Evolutionary conservation across 305 asterid genomes (phyloP).

Genomic region (Ilex paraguariensis): DNA sequence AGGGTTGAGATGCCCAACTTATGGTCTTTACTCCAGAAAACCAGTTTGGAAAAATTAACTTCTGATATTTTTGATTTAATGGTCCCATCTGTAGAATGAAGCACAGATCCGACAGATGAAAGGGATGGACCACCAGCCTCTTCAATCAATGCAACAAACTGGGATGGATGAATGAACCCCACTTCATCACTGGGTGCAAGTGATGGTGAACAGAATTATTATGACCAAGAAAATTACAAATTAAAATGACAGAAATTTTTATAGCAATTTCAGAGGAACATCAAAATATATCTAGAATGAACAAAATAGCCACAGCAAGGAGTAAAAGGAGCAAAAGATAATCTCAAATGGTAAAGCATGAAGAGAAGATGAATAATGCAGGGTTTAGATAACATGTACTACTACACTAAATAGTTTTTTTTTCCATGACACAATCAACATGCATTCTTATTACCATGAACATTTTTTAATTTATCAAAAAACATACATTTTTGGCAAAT

Average conservation of each 20-base stretch:
- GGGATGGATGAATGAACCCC: conserved; percentile 84
- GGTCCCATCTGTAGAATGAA: conserved; percentile 17
- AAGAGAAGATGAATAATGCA: no score
- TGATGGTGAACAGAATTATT: conserved; percentile 6
- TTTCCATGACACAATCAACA: no score
- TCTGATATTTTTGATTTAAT: conserved; percentile 13
- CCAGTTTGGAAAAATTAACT: conserved; percentile 19
- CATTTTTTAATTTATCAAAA: no score
- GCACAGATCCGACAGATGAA: conserved; percentile 13
- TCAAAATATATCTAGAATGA: not conserved
- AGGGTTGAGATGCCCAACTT: conserved; percentile 75
- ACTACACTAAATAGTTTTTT: no score
- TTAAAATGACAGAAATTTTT: conserved; percentile 1
- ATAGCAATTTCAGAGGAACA: not conserved
- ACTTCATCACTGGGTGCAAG: conserved; percentile 65
- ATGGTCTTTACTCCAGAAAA: conserved; percentile 66
- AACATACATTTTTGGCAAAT: no score
- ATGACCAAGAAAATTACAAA: not conserved
- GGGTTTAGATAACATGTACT: no score
- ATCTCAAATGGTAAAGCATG: not conserved
- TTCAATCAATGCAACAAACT: conserved; percentile 46
- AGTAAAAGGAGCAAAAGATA: no score
- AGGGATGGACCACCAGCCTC: conserved; percentile 30
- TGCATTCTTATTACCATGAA: no score
- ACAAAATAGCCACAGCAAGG: not conserved